phyloP scores from a whole-genome alignment of 768 basidiomycete genomes.

The Kwoniella dejecticola region DNA sequence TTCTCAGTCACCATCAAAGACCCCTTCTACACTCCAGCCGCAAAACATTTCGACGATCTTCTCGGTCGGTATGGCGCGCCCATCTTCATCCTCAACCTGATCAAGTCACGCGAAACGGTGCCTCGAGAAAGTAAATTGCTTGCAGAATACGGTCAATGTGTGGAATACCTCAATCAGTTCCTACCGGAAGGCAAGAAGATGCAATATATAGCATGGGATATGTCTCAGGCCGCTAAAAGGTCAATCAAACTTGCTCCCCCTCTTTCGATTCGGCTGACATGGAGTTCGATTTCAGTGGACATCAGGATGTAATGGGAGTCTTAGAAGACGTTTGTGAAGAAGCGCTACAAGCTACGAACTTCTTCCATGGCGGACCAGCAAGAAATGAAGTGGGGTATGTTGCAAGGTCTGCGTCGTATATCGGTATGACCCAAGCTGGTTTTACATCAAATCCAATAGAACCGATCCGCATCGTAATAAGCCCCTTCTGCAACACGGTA shows the following conservation, averaged over 20 bases:
- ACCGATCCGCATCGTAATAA: slow-evolving; percentile 24
- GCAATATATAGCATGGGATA: slow-evolving; percentile 93
- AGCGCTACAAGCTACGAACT: slow-evolving; percentile 82
- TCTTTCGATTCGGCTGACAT: background rate
- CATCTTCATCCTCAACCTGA: slow-evolving; percentile 87
- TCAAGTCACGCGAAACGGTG: slow-evolving; percentile 62
- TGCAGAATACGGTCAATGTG: slow-evolving; percentile 88
- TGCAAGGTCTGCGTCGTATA: too few relatives aligned
- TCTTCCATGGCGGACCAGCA: slow-evolving; percentile 88
- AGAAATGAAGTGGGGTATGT: slow-evolving; percentile 31
- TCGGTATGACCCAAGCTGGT: too few relatives aligned
- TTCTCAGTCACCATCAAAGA: slow-evolving; percentile 81
- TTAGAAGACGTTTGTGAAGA: slow-evolving; percentile 94
- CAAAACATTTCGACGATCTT: slow-evolving; percentile 88
- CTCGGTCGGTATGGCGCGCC: slow-evolving; percentile 86
- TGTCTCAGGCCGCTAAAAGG: slow-evolving; percentile 94
- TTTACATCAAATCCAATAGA: too few relatives aligned
- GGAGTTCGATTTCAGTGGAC: slow-evolving; percentile 65
- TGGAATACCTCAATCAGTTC: slow-evolving; percentile 92
- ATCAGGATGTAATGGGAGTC: slow-evolving; percentile 92
- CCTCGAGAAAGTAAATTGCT: slow-evolving; percentile 83
- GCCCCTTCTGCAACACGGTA: slow-evolving; percentile 81
- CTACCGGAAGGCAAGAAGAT: slow-evolving; percentile 81
- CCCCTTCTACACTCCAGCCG: slow-evolving; percentile 90
- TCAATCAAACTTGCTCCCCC: slow-evolving; percentile 54